Conservation (phyloP, 2,329 filamentous ascomycete species). For the Diaporthe australafricana region DNA sequence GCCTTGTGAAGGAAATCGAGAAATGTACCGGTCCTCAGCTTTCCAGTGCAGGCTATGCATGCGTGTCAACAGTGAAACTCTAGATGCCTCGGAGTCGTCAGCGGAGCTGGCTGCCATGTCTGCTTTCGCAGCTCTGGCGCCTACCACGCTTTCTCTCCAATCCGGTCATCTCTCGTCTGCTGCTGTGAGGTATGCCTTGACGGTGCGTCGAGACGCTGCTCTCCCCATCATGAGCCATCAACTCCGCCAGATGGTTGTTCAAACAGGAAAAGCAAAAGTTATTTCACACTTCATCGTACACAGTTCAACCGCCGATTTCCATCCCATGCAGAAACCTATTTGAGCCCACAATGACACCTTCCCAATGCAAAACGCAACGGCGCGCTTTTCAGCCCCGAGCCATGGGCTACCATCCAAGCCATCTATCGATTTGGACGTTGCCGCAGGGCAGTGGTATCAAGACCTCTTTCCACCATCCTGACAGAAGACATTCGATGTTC, state of each 20-base stretch:
- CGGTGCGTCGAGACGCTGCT: neutral
- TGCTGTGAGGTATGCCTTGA: conserved; percentile 10
- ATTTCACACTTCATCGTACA: conserved; percentile 38
- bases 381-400: conserved; percentile 36
- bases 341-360: conserved; percentile 35
- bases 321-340: conserved; percentile 35
- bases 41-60: conserved; percentile 30
- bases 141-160: conserved; percentile 20
- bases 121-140: conserved; percentile 37
- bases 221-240: conserved; percentile 9
- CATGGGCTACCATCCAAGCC: conserved; percentile 8
- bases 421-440: conserved; percentile 14
- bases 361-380: conserved; percentile 37
- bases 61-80: conserved; percentile 22
- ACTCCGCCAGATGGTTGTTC: conserved; percentile 21
- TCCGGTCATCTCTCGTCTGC: conserved; percentile 24
- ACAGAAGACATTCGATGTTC: conserved; percentile 5
- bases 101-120: conserved; percentile 31
- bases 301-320: conserved; percentile 32
- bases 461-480: conserved; percentile 17
- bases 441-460: conserved; percentile 35
- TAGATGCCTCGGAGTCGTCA: conserved; percentile 14
- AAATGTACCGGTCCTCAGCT: conserved; percentile 21
- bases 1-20: conserved; percentile 6
- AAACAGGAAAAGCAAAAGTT: conserved; percentile 22